A percentile compares a stretch with the other conserved stretches of the same genome.
Conservation (phyloP, 495 filamentous ascomycete species). For the Hyaloscypha variabilis region DNA sequence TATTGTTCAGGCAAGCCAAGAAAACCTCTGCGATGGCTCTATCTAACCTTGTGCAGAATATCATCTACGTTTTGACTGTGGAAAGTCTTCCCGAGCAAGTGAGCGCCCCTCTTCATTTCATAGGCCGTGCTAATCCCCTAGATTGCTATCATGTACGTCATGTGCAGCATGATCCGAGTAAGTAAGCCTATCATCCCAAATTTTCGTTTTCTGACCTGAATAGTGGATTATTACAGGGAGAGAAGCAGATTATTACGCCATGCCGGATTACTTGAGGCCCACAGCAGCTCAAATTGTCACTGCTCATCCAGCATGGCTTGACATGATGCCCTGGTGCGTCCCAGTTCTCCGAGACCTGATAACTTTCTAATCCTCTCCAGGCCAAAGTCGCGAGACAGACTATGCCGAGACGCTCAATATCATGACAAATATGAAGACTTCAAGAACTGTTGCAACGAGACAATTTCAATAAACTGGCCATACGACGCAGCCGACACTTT, state of each 20-base stretch:
- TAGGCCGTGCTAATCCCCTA: background rate
- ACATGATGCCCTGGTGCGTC: background rate
- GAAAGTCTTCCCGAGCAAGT: conserved; percentile 3
- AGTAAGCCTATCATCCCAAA: background rate
- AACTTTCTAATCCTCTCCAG: background rate
- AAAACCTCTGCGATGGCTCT: background rate
- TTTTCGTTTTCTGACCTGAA: background rate
- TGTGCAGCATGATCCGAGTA: background rate
- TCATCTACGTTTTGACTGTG: conserved; percentile 2
- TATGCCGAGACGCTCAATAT: background rate
- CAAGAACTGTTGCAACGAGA: background rate
- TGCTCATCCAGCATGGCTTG: conserved; percentile 7
- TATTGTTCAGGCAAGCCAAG: background rate
- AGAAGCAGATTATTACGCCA: background rate
- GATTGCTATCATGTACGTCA: background rate
- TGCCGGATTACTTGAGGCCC: background rate
- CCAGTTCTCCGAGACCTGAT: background rate
- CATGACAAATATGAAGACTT: conserved; percentile 5
- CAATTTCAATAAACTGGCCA: conserved; percentile 6
- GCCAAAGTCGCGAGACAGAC: conserved; percentile 1
- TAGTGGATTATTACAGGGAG: conserved; percentile 1
- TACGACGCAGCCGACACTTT: background rate
- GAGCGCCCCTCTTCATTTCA: too few relatives aligned
- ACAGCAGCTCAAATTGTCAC: conserved; percentile 1
- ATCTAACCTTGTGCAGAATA: background rate